A percentile compares a stretch with the other conserved stretches of the same genome.
phyloP scores from a whole-genome alignment of 2,329 filamentous ascomycete species.

The Xylaria sp. region DNA sequence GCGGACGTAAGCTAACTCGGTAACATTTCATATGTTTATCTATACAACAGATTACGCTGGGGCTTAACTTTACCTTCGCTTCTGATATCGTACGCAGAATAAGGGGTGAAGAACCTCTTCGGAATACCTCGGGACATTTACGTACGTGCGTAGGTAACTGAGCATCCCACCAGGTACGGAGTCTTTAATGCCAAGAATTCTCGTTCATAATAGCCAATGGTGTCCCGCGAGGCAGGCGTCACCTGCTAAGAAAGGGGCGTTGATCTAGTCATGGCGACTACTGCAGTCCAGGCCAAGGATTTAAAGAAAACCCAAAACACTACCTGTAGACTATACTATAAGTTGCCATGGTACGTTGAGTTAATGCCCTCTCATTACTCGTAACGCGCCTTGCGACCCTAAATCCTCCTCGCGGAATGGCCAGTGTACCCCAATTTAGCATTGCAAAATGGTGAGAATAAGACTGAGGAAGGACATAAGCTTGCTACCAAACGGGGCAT shows the following conservation, averaged over 20 bases:
- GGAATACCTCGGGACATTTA: not conserved
- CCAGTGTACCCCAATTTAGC: not conserved
- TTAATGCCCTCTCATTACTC: not conserved
- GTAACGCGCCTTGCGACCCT: not conserved
- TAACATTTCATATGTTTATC: not conserved
- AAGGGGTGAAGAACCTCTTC: not conserved
- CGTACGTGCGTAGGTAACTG: not conserved
- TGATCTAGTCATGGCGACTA: constrained; percentile 7
- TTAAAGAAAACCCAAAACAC: constrained; percentile 5
- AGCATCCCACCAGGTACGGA: not conserved
- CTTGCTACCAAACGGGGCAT: not conserved
- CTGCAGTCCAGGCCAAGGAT: not conserved
- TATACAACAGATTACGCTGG: too few species aligned
- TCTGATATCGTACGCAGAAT: not conserved
- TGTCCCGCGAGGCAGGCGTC: constrained; percentile 2
- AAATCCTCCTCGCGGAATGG: not conserved
- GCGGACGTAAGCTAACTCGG: not conserved
- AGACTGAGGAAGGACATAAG: not conserved
- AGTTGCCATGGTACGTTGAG: constrained; percentile 6
- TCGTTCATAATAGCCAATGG: constrained; percentile 17
- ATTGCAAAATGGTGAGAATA: not conserved
- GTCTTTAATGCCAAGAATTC: constrained; percentile 15
- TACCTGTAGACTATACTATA: not conserved
- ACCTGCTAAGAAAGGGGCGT: not conserved
- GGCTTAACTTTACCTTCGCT: not conserved